Evolutionary conservation across 169 alveolate genomes (phyloP).

Genomic region (Plasmodium gonderi): DNA sequence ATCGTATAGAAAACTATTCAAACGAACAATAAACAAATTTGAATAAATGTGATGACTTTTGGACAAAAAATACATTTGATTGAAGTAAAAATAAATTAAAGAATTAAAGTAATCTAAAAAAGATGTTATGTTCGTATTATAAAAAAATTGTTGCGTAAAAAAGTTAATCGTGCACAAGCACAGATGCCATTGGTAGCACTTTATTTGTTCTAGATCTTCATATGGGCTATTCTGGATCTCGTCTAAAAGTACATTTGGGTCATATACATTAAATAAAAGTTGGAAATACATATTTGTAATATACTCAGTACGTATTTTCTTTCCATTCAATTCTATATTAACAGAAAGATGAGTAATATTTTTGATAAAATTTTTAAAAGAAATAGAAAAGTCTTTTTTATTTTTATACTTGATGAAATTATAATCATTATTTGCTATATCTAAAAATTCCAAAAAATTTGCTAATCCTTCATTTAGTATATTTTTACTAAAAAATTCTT

Average conservation of each 20-base stretch:
- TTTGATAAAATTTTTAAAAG: constrained; percentile 36
- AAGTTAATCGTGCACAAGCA: constrained; percentile 7
- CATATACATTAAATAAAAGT: constrained; percentile 3
- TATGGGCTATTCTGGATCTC: not conserved
- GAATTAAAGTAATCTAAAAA: constrained; percentile 62
- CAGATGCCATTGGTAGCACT: constrained; percentile 16
- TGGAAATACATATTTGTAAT: constrained; percentile 7
- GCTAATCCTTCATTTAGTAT: not conserved
- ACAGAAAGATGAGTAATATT: constrained; percentile 3
- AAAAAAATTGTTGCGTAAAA: constrained; percentile 62
- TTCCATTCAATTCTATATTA: constrained; percentile 27
- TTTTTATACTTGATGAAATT: not conserved
- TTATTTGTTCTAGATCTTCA: not conserved
- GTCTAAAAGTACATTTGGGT: not conserved
- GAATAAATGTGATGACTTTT: not conserved
- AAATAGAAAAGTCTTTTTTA: not conserved
- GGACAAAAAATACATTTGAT: constrained; percentile 28
- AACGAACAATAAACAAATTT: constrained; percentile 15
- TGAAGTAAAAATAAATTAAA: constrained; percentile 34
- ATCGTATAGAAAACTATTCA: constrained; percentile 18
- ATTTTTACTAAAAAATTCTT: not conserved
- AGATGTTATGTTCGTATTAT: constrained; percentile 30
- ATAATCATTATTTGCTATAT: constrained; percentile 10
- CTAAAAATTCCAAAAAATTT: not conserved
- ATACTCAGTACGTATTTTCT: not conserved